Percentiles rank a stretch among this genome's conserved stretches.
These are phyloP conservation scores for Coemansia asiatica DNA, from an alignment of 192 early-diverging fungal genomes.

Conservation along the genomic window DNA sequence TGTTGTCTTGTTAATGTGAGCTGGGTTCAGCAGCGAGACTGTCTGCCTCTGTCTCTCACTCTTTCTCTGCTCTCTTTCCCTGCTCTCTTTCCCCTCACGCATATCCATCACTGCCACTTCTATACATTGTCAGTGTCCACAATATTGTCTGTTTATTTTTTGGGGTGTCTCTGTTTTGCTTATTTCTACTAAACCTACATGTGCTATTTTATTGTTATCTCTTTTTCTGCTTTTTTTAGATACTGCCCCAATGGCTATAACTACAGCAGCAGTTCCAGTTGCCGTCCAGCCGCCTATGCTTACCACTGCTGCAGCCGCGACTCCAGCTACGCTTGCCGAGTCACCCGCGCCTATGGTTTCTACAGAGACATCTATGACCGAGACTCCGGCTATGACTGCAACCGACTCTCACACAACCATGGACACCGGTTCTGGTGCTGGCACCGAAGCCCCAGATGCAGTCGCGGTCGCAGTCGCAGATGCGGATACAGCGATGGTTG, in stretches of 20 bases:
- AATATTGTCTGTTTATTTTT: too few relatives aligned
- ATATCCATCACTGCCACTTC: too few relatives aligned
- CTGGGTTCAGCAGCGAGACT: too few relatives aligned
- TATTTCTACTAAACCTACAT: background rate
- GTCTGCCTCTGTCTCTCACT: too few relatives aligned
- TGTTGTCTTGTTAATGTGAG: background rate
- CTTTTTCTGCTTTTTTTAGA: conserved; percentile 28
- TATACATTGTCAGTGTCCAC: conserved; percentile 18
- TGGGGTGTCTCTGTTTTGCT: background rate
- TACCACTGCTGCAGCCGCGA: conserved; percentile 17
- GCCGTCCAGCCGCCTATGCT: conserved; percentile 19
- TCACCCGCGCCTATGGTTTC: conserved; percentile 9
- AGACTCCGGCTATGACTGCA: background rate
- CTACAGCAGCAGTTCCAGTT: conserved; percentile 15
- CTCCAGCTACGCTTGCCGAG: conserved; percentile 13
- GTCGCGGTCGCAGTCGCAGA: too few relatives aligned
- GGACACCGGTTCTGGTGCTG: conserved; percentile 3
- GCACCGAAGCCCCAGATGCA: conserved; percentile 16
- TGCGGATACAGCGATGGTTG: background rate
- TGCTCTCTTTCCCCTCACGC: too few relatives aligned
- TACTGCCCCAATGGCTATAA: conserved; percentile 28
- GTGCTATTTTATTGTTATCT: background rate
- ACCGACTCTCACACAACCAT: background rate
- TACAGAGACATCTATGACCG: background rate
- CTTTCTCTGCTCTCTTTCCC: conserved; percentile 21